Conservation (phyloP, 1,284 basidiomycete genomes). For the Puccinia horiana region DNA sequence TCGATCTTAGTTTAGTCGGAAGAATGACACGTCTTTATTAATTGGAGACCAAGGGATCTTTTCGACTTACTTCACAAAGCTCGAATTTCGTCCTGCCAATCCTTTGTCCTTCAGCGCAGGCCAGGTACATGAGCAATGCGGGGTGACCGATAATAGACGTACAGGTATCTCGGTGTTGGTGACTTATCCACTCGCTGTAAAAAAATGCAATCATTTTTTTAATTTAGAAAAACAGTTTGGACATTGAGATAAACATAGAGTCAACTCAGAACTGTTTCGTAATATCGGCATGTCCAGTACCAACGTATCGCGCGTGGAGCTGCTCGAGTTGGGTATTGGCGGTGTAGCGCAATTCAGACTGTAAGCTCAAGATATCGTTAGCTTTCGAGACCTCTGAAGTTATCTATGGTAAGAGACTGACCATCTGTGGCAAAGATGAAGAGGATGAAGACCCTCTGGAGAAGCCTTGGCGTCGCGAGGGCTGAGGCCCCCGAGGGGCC, state of each 20-base stretch:
- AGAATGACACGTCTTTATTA: conserved; percentile 4
- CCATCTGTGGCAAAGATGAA: neutral
- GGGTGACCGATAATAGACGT: conserved; percentile 89
- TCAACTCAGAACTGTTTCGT: conserved; percentile 73
- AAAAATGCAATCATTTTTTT: neutral
- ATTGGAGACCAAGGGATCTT: conserved; percentile 6
- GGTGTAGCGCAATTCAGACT: conserved; percentile 86
- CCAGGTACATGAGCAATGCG: conserved; percentile 78
- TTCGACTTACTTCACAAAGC: conserved; percentile 77
- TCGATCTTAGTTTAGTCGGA: neutral
- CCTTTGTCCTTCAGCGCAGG: conserved; percentile 89
- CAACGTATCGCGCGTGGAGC: conserved; percentile 91
- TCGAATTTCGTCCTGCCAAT: conserved; percentile 89
- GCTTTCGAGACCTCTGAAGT: too few relatives aligned
- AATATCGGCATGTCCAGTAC: conserved; percentile 88
- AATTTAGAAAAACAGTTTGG: conserved; percentile 5
- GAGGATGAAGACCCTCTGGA: neutral
- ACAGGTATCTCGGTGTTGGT: conserved; percentile 93
- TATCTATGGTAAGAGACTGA: neutral
- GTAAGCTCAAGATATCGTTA: conserved; percentile 54
- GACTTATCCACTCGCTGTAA: conserved; percentile 88
- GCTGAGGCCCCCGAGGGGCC: too few relatives aligned
- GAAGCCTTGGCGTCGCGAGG: too few relatives aligned
- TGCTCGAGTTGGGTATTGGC: conserved; percentile 91
- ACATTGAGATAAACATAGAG: too few relatives aligned